Conservation (phyloP, 2,329 filamentous ascomycete genomes). For the Purpureocillium lavendulum region DNA sequence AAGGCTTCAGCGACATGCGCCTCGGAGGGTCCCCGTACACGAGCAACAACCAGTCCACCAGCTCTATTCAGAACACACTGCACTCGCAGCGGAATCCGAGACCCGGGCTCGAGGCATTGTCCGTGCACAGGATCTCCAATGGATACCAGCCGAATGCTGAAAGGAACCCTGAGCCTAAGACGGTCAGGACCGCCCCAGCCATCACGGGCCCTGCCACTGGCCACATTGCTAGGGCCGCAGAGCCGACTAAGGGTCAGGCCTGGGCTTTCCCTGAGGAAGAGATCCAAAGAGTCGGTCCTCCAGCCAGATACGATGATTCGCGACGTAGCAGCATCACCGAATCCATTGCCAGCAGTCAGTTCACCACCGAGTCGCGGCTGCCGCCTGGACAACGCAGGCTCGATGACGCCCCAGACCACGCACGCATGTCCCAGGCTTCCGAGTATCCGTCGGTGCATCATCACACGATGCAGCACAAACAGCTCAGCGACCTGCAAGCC, state of each 20-base stretch:
- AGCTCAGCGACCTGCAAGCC: constrained; percentile 56
- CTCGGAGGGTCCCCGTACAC: constrained; percentile 62
- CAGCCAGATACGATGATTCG: constrained; percentile 49
- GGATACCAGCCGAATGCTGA: constrained; percentile 54
- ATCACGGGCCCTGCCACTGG: constrained; percentile 64
- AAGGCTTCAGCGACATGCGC: constrained; percentile 60
- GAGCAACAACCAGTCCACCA: constrained; percentile 68
- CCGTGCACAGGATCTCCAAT: constrained; percentile 54
- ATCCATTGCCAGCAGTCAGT: constrained; percentile 72
- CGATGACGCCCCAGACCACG: constrained; percentile 51
- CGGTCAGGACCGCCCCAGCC: constrained; percentile 60
- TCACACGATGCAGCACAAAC: constrained; percentile 67
- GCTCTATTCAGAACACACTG: constrained; percentile 63
- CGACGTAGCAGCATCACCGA: constrained; percentile 69
- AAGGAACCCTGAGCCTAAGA: constrained; percentile 47
- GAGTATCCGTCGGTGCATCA: constrained; percentile 60
- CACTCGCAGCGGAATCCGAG: constrained; percentile 58
- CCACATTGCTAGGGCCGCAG: constrained; percentile 61
- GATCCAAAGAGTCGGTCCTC: constrained; percentile 39
- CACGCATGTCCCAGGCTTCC: constrained; percentile 40
- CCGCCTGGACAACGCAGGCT: constrained; percentile 65
- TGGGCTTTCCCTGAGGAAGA: constrained; percentile 77
- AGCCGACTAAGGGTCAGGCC: constrained; percentile 73
- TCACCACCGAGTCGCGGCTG: constrained; percentile 63
- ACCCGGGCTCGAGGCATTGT: constrained; percentile 39